phyloP scores from a whole-genome alignment of 257 asterid genomes.

The Solanum arcanum region DNA sequence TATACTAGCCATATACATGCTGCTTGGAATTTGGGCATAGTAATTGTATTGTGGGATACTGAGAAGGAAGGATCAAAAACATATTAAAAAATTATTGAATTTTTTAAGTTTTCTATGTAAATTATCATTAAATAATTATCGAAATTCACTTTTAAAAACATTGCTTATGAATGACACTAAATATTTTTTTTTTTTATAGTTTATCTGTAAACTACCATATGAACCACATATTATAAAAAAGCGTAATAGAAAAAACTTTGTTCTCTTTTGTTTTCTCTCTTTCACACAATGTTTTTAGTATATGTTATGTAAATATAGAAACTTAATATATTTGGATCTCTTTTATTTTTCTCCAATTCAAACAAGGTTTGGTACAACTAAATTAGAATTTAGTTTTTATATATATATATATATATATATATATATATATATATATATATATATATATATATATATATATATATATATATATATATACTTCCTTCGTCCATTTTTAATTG shows the following conservation, averaged over 20 bases:
- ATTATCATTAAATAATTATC: too few species aligned
- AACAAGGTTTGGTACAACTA: background rate
- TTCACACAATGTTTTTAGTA: background rate
- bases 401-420: too few species aligned
- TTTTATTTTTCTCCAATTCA: background rate
- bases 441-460: too few species aligned
- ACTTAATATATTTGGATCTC: background rate
- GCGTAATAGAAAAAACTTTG: background rate
- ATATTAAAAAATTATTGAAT: too few species aligned
- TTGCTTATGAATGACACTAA: too few species aligned
- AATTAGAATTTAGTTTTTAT: background rate
- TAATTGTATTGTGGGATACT: background rate
- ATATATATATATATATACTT: background rate
- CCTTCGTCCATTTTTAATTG: too few species aligned
- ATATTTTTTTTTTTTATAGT: too few species aligned
- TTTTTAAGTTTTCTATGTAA: too few species aligned
- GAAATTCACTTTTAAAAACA: rapidly evolving
- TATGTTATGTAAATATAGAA: background rate
- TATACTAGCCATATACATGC: background rate
- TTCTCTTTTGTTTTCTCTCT: background rate
- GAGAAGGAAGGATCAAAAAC: background rate
- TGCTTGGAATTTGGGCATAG: background rate
- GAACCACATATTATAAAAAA: background rate
- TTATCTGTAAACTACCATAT: background rate
- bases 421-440: too few species aligned